phyloP scores from a whole-genome alignment of 208 protist species.

The Acanthamoeba lenticulata region DNA sequence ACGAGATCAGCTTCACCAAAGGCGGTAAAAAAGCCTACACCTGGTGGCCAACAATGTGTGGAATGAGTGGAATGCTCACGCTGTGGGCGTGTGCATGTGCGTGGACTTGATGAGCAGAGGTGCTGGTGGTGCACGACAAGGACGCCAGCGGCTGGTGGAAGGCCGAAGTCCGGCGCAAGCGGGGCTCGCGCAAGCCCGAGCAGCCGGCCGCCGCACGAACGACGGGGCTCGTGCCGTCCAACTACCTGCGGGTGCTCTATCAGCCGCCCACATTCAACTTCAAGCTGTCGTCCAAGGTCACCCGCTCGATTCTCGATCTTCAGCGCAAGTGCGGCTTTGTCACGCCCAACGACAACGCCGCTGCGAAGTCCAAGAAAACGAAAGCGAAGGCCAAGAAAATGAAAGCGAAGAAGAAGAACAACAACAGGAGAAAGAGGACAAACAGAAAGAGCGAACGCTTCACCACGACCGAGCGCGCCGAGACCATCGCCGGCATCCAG shows the following conservation, averaged over 20 bases:
- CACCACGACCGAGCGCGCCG: not conserved
- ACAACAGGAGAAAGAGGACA: not conserved
- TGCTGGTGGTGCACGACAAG: not conserved
- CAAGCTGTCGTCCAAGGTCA: constrained; percentile 9
- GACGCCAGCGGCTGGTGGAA: constrained; percentile 44
- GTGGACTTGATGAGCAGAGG: not conserved
- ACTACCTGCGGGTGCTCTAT: constrained; percentile 7
- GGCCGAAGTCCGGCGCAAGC: not conserved
- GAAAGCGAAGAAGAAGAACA: constrained; percentile 8
- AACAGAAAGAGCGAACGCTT: not conserved
- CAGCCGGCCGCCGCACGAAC: not conserved
- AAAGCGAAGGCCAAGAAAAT: not conserved
- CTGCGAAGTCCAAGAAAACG: too few relatives aligned
- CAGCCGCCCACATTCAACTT: constrained; percentile 2
- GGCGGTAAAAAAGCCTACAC: too few relatives aligned
- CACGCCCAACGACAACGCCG: not conserved
- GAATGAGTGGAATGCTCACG: too few relatives aligned
- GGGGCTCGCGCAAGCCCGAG: not conserved
- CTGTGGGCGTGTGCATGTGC: too few relatives aligned
- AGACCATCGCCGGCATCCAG: constrained; percentile 1
- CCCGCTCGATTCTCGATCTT: not conserved
- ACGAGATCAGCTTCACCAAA: constrained; percentile 1
- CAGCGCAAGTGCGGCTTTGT: constrained; percentile 33
- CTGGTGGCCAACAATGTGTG: too few relatives aligned
- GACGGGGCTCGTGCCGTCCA: not conserved